Conservation (phyloP, 495 filamentous ascomycete species). For the Podospora tetraspora region DNA sequence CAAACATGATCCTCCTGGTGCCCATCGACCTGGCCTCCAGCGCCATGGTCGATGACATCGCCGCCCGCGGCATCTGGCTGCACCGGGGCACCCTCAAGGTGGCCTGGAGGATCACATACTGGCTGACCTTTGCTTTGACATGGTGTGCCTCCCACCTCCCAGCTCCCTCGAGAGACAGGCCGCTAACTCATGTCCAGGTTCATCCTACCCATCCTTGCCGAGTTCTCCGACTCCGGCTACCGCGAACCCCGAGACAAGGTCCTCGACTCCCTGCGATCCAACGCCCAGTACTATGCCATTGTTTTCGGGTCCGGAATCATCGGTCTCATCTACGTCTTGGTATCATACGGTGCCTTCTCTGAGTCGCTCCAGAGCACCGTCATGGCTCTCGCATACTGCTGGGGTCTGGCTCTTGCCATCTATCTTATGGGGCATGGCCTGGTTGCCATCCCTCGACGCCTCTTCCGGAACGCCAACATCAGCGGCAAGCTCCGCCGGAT, state of each 20-base stretch:
- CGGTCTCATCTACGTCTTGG: constrained; percentile 78
- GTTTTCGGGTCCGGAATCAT: constrained; percentile 62
- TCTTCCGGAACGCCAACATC: constrained; percentile 71
- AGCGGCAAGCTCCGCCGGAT: constrained; percentile 65
- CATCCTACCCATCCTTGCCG: constrained; percentile 86
- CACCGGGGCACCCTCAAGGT: constrained; percentile 68
- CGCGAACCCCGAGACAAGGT: constrained; percentile 75
- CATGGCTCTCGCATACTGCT: constrained; percentile 92
- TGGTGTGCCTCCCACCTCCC: constrained; percentile 53
- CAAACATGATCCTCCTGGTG: constrained; percentile 88
- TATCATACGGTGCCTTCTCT: constrained; percentile 58
- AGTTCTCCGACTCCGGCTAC: constrained; percentile 90
- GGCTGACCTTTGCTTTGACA: constrained; percentile 90
- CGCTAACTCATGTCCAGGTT: constrained; percentile 49
- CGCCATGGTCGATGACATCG: constrained; percentile 60
- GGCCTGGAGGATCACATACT: constrained; percentile 90
- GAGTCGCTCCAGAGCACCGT: constrained; percentile 68
- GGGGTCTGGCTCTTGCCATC: constrained; percentile 84
- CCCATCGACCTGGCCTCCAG: constrained; percentile 93
- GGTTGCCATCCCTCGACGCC: constrained; percentile 77
- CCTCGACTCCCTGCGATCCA: constrained; percentile 74
- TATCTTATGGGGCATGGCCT: constrained; percentile 96
- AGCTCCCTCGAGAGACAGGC: not conserved
- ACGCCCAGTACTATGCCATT: constrained; percentile 81
- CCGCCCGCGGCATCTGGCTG: constrained; percentile 57